Evolutionary conservation across 805 yeast species (phyloP).

Genomic region (Candida boleticola): DNA sequence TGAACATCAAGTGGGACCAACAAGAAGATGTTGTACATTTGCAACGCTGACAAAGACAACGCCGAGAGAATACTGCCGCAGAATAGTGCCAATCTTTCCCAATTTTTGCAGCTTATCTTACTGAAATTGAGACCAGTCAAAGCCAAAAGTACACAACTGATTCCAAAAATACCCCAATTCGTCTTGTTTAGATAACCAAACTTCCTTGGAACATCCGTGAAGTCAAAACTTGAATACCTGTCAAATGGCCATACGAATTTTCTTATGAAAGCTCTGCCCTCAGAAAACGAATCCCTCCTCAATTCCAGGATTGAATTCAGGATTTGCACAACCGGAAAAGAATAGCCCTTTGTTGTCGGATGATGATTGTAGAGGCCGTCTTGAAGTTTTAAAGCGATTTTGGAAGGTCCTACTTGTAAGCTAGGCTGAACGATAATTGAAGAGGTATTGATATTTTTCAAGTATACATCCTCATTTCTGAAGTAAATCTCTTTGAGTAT

Average conservation of each 20-base stretch:
- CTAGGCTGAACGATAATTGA: constrained; percentile 21
- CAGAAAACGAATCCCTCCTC: neutral
- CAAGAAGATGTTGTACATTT: neutral
- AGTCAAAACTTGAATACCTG: neutral
- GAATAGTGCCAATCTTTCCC: neutral
- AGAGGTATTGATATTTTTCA: constrained; percentile 10
- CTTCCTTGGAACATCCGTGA: neutral
- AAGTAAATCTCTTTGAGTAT: constrained; percentile 16
- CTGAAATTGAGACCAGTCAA: neutral
- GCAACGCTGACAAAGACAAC: neutral
- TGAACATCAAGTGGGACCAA: neutral
- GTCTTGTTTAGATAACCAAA: neutral
- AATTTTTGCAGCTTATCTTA: neutral
- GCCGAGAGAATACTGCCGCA: neutral
- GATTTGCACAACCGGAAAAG: neutral
- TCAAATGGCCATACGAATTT: neutral
- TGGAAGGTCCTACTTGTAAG: neutral
- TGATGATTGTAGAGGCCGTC: constrained; percentile 3
- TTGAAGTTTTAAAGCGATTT: neutral
- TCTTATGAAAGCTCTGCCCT: neutral
- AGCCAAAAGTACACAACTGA: neutral
- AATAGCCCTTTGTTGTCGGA: neutral
- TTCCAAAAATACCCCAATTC: neutral
- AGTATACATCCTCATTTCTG: constrained; percentile 18
- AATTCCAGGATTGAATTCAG: neutral